Conservation (phyloP, 768 basidiomycete genomes). For the Brasilioporus rufonigricans region DNA sequence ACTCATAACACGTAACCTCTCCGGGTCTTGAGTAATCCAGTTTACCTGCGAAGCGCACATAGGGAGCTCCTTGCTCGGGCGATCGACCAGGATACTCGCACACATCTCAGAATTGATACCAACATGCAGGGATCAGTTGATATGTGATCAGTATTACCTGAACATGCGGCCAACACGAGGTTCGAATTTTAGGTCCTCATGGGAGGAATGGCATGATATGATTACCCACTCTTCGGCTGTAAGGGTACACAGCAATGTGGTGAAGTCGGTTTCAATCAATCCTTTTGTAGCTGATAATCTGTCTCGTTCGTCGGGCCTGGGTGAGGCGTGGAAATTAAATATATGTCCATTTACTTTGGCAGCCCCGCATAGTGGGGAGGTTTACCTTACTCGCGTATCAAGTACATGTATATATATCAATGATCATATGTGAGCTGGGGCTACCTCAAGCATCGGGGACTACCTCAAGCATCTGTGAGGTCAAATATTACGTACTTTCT, state of each 20-base stretch:
- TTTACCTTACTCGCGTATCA: neutral
- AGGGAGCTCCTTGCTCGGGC: constrained; percentile 7
- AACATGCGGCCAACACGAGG: constrained; percentile 28
- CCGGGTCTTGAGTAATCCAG: neutral
- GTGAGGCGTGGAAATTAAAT: neutral
- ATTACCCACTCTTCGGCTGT: neutral
- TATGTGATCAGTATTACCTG: constrained; percentile 15
- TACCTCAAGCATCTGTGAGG: constrained; percentile 19
- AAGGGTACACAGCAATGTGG: neutral
- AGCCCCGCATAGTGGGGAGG: neutral
- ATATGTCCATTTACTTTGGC: neutral
- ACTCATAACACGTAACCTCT: neutral
- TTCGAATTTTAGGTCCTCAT: constrained; percentile 14
- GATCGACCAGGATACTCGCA: neutral
- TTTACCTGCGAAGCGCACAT: neutral
- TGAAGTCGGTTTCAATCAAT: constrained; percentile 10
- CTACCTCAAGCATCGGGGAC: too few species aligned
- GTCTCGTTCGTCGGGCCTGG: neutral
- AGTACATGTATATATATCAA: constrained; percentile 3
- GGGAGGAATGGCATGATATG: neutral
- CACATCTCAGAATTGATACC: constrained; percentile 6
- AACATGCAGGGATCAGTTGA: constrained; percentile 15
- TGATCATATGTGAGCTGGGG: constrained; percentile 1
- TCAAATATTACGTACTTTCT: constrained; percentile 13
- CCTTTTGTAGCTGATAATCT: constrained; percentile 12